A percentile compares a stretch with the other conserved stretches of the same genome.
phyloP scores from a whole-genome alignment of 2,329 filamentous ascomycete genomes.

The Penicillium sclerotigenum region DNA sequence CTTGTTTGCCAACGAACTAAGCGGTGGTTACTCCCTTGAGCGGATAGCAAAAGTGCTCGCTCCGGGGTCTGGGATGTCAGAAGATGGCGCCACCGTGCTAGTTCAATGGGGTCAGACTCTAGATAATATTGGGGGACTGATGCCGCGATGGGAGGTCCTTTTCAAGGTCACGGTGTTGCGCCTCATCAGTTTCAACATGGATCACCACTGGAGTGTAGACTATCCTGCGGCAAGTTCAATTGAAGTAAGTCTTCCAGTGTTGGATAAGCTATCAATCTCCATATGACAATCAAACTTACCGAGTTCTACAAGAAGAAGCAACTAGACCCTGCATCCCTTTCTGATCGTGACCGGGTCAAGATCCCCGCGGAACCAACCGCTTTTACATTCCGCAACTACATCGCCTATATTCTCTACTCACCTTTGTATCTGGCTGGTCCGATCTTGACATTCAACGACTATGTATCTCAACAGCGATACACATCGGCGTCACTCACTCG shows the following conservation, averaged over 20 bases:
- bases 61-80: conserved; percentile 28
- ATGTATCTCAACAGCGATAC: conserved; percentile 80
- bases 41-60: conserved; percentile 56
- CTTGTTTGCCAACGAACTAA: conserved; percentile 87
- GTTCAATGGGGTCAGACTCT: conserved; percentile 66
- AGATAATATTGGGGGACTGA: conserved; percentile 77
- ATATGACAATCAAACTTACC: conserved; percentile 18
- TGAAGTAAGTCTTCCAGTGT: conserved; percentile 63
- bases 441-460: conserved; percentile 97
- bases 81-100: conserved; percentile 44
- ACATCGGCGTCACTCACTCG: conserved; percentile 66
- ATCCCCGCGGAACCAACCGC: conserved; percentile 69
- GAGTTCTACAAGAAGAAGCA: conserved; percentile 86
- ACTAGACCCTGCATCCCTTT: conserved; percentile 79
- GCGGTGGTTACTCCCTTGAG: conserved; percentile 70
- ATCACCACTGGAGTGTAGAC: conserved; percentile 89
- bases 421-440: conserved; percentile 90
- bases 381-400: conserved; percentile 78
- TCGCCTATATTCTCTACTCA: conserved; percentile 86
- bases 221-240: conserved; percentile 62
- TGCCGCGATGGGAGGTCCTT: conserved; percentile 89
- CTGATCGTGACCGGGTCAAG: conserved; percentile 80
- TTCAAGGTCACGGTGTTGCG: conserved; percentile 95
- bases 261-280: background rate
- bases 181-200: conserved; percentile 93